Evolutionary conservation across 2,329 filamentous ascomycete species (phyloP).

Genomic region (Colletotrichum trifolii): DNA sequence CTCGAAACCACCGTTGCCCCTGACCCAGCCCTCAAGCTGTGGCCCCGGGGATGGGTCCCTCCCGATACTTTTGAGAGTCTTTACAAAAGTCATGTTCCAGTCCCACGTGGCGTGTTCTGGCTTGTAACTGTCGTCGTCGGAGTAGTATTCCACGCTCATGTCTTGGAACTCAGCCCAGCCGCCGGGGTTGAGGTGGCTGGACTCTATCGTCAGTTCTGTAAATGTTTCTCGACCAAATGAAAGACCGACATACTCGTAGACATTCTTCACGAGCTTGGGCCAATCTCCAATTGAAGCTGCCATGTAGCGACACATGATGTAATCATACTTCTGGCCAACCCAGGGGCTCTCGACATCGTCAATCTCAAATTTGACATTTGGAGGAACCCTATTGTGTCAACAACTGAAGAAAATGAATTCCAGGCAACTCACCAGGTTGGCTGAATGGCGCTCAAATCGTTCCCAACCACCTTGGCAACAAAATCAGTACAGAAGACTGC

Average conservation of each 20-base stretch:
- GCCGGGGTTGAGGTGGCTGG: slow-evolving; percentile 49
- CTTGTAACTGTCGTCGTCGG: slow-evolving; percentile 43
- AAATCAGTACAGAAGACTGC: slow-evolving; percentile 50
- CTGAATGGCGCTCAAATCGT: slow-evolving; percentile 46
- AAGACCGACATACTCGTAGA: slow-evolving; percentile 38
- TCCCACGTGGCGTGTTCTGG: slow-evolving; percentile 35
- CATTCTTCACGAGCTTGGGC: slow-evolving; percentile 39
- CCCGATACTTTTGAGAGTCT: slow-evolving; percentile 35
- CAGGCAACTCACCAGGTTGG: slow-evolving; percentile 39
- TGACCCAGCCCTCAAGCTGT: slow-evolving; percentile 43
- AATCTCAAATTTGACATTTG: slow-evolving; percentile 51
- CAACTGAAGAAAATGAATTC: not conserved
- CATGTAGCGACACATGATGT: slow-evolving; percentile 51
- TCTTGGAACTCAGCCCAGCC: slow-evolving; percentile 49
- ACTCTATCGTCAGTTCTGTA: not conserved
- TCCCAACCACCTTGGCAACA: slow-evolving; percentile 45
- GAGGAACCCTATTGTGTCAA: slow-evolving; percentile 39
- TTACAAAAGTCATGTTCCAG: slow-evolving; percentile 40
- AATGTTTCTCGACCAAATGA: not conserved
- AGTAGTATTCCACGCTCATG: slow-evolving; percentile 41
- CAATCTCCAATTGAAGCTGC: slow-evolving; percentile 47
- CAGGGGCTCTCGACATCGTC: slow-evolving; percentile 48
- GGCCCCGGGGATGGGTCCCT: slow-evolving; percentile 42
- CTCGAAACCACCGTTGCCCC: slow-evolving; percentile 47
- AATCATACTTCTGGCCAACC: slow-evolving; percentile 45